Percentiles rank a stretch among this genome's conserved stretches.
phyloP scores from a whole-genome alignment of 345 rosid genomes.

The Eutrema heterophyllum region DNA sequence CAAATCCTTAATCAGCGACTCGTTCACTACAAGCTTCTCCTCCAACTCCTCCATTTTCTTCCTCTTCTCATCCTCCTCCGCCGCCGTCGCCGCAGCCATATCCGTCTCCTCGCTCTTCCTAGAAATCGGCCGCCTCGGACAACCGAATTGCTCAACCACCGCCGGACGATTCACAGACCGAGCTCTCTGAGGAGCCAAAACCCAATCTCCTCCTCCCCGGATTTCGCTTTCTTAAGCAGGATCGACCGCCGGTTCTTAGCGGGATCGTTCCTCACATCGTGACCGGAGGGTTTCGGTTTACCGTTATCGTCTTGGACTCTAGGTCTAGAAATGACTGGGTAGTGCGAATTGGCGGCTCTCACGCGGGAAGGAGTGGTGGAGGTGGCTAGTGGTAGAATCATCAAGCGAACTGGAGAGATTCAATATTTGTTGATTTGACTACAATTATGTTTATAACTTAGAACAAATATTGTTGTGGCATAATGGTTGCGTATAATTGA shows the following conservation, averaged over 20 bases:
- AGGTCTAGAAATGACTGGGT: slow-evolving; percentile 31
- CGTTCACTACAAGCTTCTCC: slow-evolving; percentile 48
- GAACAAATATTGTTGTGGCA: too few relatives aligned
- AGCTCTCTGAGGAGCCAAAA: slow-evolving; percentile 23
- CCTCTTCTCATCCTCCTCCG: slow-evolving; percentile 31
- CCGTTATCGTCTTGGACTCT: slow-evolving; percentile 23
- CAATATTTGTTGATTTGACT: too few relatives aligned
- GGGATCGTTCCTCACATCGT: slow-evolving; percentile 36
- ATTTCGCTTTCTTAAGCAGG: slow-evolving; percentile 38
- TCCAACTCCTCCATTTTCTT: slow-evolving; percentile 33
- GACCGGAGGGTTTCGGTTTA: slow-evolving; percentile 41
- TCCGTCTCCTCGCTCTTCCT: slow-evolving; percentile 30
- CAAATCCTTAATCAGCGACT: slow-evolving; percentile 58
- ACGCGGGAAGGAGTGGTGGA: slow-evolving; percentile 39
- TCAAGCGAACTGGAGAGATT: too few relatives aligned
- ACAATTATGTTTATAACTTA: too few relatives aligned
- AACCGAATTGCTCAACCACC: slow-evolving; percentile 46
- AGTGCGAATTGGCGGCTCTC: slow-evolving; percentile 37
- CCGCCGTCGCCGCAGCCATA: slow-evolving; percentile 11
- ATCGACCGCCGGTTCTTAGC: slow-evolving; percentile 41
- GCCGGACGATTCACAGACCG: slow-evolving; percentile 36
- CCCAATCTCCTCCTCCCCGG: slow-evolving; percentile 36
- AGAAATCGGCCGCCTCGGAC: slow-evolving; percentile 42
- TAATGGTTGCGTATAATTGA: too few relatives aligned
- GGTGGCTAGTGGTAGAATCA: background rate